phyloP scores from a whole-genome alignment of 192 early-diverging fungal genomes.

The Linnemannia hyalina region DNA sequence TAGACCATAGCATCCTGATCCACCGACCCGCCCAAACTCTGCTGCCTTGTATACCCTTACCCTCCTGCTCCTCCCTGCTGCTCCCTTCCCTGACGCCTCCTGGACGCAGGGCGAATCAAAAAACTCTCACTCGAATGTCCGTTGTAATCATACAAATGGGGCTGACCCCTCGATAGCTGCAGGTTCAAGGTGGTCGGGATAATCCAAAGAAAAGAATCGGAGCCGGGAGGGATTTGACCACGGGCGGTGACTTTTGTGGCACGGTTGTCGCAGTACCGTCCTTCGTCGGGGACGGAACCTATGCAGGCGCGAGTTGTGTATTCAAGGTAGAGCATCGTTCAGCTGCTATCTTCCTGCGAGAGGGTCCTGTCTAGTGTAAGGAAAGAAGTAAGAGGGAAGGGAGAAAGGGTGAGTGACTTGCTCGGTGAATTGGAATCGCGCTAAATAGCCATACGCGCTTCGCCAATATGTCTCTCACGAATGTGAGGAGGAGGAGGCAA shows the following conservation, averaged over 20 bases:
- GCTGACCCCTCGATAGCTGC: conserved; percentile 31
- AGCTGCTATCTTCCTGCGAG: conserved; percentile 23
- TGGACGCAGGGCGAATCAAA: background rate
- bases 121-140: conserved; percentile 36
- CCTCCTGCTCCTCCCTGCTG: background rate
- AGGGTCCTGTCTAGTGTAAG: conserved; percentile 8
- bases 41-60: background rate
- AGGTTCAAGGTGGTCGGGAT: conserved; percentile 41
- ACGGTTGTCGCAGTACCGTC: conserved; percentile 31
- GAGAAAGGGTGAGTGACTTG: background rate
- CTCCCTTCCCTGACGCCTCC: background rate
- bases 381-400: no score
- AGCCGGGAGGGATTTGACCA: conserved; percentile 19
- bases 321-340: conserved; percentile 43
- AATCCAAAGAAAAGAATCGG: conserved; percentile 21
- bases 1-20: background rate
- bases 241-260: conserved; percentile 29
- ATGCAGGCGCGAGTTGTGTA: conserved; percentile 34
- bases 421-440: no score
- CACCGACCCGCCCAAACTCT: background rate
- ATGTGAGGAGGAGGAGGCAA: no score
- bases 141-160: conserved; percentile 41
- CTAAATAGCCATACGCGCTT: background rate
- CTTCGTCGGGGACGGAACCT: conserved; percentile 28
- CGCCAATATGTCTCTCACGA: no score